Conservation (phyloP, 2,329 filamentous ascomycete species). For the Calcarisporium arbuscula region DNA sequence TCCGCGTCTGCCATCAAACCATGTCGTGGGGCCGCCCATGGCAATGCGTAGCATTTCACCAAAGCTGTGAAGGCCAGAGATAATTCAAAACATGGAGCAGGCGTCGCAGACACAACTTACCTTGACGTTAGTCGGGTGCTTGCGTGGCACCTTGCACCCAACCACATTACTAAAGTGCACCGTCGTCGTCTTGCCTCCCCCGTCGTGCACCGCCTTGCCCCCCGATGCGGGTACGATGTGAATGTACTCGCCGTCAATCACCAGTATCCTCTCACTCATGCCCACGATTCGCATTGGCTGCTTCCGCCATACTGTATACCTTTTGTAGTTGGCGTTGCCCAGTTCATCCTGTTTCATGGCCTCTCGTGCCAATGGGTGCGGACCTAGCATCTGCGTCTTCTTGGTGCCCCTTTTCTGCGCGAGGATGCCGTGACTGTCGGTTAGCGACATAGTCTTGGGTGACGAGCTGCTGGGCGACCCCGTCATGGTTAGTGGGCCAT, state of each 20-base stretch:
- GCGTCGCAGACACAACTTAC: no score
- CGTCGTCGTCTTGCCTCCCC: constrained; percentile 65
- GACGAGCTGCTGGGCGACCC: constrained; percentile 64
- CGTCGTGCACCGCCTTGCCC: constrained; percentile 59
- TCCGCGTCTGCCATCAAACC: no score
- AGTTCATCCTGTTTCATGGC: constrained; percentile 53
- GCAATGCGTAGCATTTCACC: no score
- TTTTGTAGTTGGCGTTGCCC: constrained; percentile 58
- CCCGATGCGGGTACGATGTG: constrained; percentile 71
- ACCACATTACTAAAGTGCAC: constrained; percentile 79
- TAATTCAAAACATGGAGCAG: no score
- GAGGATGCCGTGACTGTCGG: constrained; percentile 33
- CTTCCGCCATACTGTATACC: constrained; percentile 75
- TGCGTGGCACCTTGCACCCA: constrained; percentile 72
- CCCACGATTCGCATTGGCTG: constrained; percentile 76
- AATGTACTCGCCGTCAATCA: constrained; percentile 80
- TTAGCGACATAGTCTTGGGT: constrained; percentile 54
- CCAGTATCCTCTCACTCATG: constrained; percentile 67
- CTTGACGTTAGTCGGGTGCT: constrained; percentile 76
- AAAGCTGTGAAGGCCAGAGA: no score
- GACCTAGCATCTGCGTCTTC: constrained; percentile 45
- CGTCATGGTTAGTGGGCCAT: constrained; percentile 62
- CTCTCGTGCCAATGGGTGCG: constrained; percentile 62
- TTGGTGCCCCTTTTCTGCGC: constrained; percentile 44
- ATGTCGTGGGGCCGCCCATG: no score